Evolutionary conservation across 1,284 basidiomycete genomes (phyloP).

Genomic region (Marasmius sp.): DNA sequence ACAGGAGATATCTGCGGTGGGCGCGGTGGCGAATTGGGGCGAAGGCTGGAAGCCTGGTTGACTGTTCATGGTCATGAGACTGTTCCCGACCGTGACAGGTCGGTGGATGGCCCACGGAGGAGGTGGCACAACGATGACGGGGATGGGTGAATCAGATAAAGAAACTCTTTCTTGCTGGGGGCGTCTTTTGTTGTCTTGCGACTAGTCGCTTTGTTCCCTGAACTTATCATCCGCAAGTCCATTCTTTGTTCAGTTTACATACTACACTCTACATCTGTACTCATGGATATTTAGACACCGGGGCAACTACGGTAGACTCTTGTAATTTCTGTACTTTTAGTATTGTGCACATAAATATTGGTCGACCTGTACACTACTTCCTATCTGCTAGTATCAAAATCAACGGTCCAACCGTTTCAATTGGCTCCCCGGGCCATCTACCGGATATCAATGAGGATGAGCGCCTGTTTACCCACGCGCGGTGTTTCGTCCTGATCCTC

Average conservation of each 20-base stretch:
- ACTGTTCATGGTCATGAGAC: conserved; percentile 35
- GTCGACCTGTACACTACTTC: not conserved
- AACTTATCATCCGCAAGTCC: too few relatives aligned
- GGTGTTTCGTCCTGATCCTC: not conserved
- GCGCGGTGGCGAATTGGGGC: conserved; percentile 70
- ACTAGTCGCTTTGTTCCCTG: not conserved
- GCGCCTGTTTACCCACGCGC: not conserved
- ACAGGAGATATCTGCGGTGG: conserved; percentile 76
- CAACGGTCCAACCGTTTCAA: not conserved
- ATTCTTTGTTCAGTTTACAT: not conserved
- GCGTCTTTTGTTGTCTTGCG: not conserved
- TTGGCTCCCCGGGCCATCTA: not conserved
- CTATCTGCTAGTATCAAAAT: not conserved
- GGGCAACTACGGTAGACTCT: not conserved
- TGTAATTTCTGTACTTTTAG: not conserved
- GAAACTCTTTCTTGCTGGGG: too few relatives aligned
- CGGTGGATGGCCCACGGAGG: conserved; percentile 9
- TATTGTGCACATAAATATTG: not conserved
- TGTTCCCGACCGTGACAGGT: conserved; percentile 9
- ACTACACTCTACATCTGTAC: not conserved
- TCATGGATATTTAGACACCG: not conserved
- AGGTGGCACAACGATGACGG: conserved; percentile 14
- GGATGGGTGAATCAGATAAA: not conserved
- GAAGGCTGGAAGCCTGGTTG: conserved; percentile 72
- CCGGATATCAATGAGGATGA: too few relatives aligned